Conservation (phyloP, 345 rosid species). For the Xanthoceras sorbifolium region DNA sequence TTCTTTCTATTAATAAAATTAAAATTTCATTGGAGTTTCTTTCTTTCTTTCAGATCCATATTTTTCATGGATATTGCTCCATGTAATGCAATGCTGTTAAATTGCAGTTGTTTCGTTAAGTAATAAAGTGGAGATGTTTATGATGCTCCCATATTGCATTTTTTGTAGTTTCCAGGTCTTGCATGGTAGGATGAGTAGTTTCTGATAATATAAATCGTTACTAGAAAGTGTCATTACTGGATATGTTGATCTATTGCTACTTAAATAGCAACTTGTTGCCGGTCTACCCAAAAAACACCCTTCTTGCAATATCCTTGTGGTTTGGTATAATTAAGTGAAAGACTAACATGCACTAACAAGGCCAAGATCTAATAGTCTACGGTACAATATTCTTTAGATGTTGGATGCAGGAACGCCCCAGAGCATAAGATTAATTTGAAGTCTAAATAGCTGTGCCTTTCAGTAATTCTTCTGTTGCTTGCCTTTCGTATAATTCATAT, state of each 20-base stretch:
- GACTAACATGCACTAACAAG: not conserved
- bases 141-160: not conserved
- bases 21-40: not conserved
- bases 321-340: not conserved
- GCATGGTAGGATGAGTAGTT: not conserved
- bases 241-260: not conserved
- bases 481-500: not conserved
- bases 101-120: not conserved
- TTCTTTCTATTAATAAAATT: not conserved
- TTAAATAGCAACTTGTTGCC: not conserved
- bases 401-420: too few relatives aligned
- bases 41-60: not conserved
- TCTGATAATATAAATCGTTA: not conserved
- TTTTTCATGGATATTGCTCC: not conserved
- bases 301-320: not conserved
- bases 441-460: not conserved
- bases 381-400: not conserved
- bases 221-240: not conserved
- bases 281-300: not conserved
- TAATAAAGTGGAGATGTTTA: not conserved
- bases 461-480: not conserved
- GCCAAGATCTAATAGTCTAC: not conserved
- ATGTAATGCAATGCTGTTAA: not conserved
- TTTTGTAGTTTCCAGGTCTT: slow-evolving; percentile 2
- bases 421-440: not conserved